Base-by-base conservation (phyloP, 2,329 filamentous ascomycete species). In the Aspergillus phoenicis region DNA sequence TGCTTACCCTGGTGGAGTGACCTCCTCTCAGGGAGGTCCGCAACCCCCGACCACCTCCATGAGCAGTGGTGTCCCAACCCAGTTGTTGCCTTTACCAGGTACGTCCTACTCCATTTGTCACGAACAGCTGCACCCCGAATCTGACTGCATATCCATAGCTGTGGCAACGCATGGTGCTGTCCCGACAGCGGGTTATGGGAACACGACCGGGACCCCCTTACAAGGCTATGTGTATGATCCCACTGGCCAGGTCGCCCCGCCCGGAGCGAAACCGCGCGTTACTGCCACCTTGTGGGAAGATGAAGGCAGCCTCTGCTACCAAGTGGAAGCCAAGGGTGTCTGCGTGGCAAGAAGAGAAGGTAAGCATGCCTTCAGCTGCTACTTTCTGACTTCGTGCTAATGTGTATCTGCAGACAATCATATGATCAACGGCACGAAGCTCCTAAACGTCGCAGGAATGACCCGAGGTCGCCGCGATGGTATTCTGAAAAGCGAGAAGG, bases 271-370 rank as follows among this genome's bases (percentile, higher is more conserved):
- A 81, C 95, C 95, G 20, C 85, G 94, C 64, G 95, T 99, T 28
- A 98, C 95, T 4, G 95, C 95, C 8, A 99, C 95, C 0, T 78
- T 99, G 24, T 99, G 95, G 95, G 95, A 98, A 81, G 95, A 99
- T 68, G 95, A 99, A 74, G 95, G 95, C 36, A 98, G 93, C 73
- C 82, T 98, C 30, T 99, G 95, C 80, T 99, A 98, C 75, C 95
- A 98, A 75, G 95, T 98, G 1, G 95, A 98, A 77, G 94, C 95
- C 3, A 90, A 95, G 68, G 94, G 94, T 52, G 94, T 99, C 57
- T 99, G 95, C 75, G 95, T 98, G 60, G 94, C 94, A 57, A 87
- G 95, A 67, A 85, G 95, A 74, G 94, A 98, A 86, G 93, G 92
- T 95, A 79, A 68, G 82, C 20, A n/a, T 26, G 13, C 22, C 8